Evolutionary conservation across 192 early-diverging fungal genomes (phyloP), one percentile per base, ranked within the genome.

Genomic region (Irineochytrium annulatum): DNA sequence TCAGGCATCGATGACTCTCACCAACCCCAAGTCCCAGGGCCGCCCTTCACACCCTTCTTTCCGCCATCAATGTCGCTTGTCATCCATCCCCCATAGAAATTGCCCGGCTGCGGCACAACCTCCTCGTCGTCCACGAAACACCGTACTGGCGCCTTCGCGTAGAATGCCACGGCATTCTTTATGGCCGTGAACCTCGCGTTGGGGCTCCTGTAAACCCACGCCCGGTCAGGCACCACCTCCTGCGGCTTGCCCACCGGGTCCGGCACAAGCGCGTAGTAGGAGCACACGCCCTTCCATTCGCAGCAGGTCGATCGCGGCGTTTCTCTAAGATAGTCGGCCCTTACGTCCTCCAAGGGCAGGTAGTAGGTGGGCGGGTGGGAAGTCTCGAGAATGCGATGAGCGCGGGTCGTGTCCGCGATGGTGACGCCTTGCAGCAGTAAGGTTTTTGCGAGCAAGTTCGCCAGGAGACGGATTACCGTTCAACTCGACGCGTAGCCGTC

Each of bases 11-110:
- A n/a, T n/a, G n/a, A n/a, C n/a, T 41, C 37, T 59, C 51, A 64
- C 60, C 60, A 64, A 8, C 60, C 60, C 63, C 6, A 48, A 20
- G 64, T 66, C 44, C 64, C 64, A 2, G 64, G 64, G n/a, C 60
- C 64, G 39, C 64, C 64, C 44, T 66, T 66, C 5, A 66, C 29
- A 14, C 22, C 64, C 62, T 37, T 63, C 56, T 20, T 30, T 11
- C 54, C 54, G 22, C 31, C 54, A 63, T 48, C 52, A 27, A 67
- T 55, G 26, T 63, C 59, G 33, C 17, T 27, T 6, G 69, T 71
- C n/a, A 71, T 63, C 69, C 69, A 71, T 0, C 69, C 69, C 16
- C 69, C 69, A 43, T 71, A 71, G 34, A 71, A 71, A 26, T 71
- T 69, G 24, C 68, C 60, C 6, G 43, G 57, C 43, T 71, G 69